Conservation (phyloP, 1,284 basidiomycete genomes). For the Laetiporus sulphureus region DNA sequence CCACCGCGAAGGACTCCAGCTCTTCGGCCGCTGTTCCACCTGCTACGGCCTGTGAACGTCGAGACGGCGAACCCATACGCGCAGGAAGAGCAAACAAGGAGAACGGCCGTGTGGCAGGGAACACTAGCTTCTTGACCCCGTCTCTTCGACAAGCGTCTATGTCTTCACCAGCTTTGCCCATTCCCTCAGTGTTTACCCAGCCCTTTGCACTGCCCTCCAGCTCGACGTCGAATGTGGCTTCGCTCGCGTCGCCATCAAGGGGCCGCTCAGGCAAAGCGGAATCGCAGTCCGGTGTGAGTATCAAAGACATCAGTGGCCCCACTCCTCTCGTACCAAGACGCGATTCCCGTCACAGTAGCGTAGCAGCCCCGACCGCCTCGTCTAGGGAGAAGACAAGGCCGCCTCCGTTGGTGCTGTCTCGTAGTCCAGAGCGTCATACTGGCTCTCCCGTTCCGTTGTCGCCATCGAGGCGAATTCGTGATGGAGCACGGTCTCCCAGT, state of each 20-base stretch:
- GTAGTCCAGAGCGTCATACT: conserved; percentile 29
- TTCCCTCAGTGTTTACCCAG: conserved; percentile 45
- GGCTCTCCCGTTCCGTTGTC: conserved; percentile 32
- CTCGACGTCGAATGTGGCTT: conserved; percentile 36
- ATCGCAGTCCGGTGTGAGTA: conserved; percentile 28
- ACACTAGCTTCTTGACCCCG: conserved; percentile 52
- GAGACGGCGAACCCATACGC: conserved; percentile 26
- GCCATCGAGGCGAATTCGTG: conserved; percentile 34
- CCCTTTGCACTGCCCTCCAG: conserved; percentile 38
- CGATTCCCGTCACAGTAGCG: conserved; percentile 19
- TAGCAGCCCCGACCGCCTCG: conserved; percentile 22
- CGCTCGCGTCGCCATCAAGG: conserved; percentile 35
- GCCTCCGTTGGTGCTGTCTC: conserved; percentile 30
- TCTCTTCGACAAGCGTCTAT: conserved; percentile 61
- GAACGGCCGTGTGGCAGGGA: conserved; percentile 40
- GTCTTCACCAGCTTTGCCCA: conserved; percentile 59
- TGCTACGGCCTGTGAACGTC: conserved; percentile 12
- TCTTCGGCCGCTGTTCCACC: conserved; percentile 36
- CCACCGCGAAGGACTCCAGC: conserved; percentile 33
- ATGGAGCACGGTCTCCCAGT: conserved; percentile 20
- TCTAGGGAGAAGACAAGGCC: conserved; percentile 23
- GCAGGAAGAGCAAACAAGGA: too few species aligned
- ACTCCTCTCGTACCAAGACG: conserved; percentile 31
- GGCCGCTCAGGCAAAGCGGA: conserved; percentile 35
- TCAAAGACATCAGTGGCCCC: conserved; percentile 37